Evolutionary conservation across 2,329 filamentous ascomycete species (phyloP).

Genomic region (Microdochium paspali): DNA sequence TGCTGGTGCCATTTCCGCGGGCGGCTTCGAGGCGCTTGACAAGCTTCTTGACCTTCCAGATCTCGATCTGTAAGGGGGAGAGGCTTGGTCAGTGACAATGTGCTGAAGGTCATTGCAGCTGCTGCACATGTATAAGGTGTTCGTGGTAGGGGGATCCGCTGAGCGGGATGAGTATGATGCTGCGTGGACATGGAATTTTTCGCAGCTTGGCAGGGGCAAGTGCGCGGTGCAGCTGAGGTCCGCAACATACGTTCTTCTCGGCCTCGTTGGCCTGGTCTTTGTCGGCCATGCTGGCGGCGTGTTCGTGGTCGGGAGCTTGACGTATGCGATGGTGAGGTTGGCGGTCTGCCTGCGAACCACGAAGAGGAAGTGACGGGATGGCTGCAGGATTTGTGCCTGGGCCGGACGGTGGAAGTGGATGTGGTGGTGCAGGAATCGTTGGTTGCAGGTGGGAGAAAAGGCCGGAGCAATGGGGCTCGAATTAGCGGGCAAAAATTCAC

Average conservation of each 20-base stretch:
- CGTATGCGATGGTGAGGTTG: not conserved
- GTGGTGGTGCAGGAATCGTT: not conserved
- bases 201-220: conserved; percentile 3
- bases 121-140: too few relatives aligned
- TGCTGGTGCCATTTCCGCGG: conserved; percentile 95
- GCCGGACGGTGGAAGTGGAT: not conserved
- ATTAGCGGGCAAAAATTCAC: not conserved
- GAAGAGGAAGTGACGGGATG: not conserved
- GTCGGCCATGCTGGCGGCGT: not conserved
- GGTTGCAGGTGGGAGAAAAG: not conserved
- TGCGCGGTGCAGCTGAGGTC: conserved; percentile 1
- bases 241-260: conserved; percentile 78
- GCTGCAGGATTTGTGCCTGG: not conserved
- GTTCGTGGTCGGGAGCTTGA: not conserved
- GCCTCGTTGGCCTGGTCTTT: conserved; percentile 68
- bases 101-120: not conserved
- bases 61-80: conserved; percentile 50
- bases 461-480: not conserved
- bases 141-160: too few relatives aligned
- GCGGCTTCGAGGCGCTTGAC: conserved; percentile 98
- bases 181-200: too few relatives aligned
- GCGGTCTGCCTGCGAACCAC: not conserved
- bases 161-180: too few relatives aligned
- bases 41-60: conserved; percentile 99
- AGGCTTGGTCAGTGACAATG: conserved; percentile 8